Conservation (phyloP, 495 filamentous ascomycete species). For the Haplographium delicatum region DNA sequence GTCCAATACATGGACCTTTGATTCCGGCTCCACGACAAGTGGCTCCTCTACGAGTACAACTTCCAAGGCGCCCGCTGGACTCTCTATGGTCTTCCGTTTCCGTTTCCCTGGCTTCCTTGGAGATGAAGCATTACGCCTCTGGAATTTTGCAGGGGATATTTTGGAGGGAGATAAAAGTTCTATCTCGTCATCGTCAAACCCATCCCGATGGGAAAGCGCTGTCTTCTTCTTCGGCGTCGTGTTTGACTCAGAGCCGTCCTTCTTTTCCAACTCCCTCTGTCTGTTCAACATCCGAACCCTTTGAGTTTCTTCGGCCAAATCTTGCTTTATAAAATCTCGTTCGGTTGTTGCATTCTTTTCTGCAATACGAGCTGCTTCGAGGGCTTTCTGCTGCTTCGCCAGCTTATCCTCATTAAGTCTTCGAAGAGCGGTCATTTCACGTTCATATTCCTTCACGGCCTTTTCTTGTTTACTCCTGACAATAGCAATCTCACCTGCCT, state of each 20-base stretch:
- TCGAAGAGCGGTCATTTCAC: slow-evolving; percentile 39
- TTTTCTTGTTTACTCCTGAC: slow-evolving; percentile 48
- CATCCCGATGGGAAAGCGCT: slow-evolving; percentile 40
- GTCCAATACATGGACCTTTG: slow-evolving; percentile 7
- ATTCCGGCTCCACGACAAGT: not conserved
- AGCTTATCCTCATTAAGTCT: slow-evolving; percentile 41
- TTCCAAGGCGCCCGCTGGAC: slow-evolving; percentile 44
- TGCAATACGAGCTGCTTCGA: slow-evolving; percentile 39
- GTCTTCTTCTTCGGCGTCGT: slow-evolving; percentile 46
- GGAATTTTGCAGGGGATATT: slow-evolving; percentile 22
- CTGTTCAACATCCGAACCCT: slow-evolving; percentile 28
- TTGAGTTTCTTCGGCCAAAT: slow-evolving; percentile 41
- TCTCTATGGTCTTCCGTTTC: slow-evolving; percentile 45
- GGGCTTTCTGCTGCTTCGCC: slow-evolving; percentile 38
- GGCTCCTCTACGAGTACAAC: slow-evolving; percentile 32
- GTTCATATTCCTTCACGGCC: slow-evolving; percentile 35
- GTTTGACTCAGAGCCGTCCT: slow-evolving; percentile 13
- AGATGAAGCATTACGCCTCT: slow-evolving; percentile 10
- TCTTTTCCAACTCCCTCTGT: slow-evolving; percentile 32
- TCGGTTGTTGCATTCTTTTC: slow-evolving; percentile 42
- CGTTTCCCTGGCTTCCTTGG: slow-evolving; percentile 36
- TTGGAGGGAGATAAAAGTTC: slow-evolving; percentile 32
- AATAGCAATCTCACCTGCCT: slow-evolving; percentile 44
- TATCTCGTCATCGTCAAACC: slow-evolving; percentile 50
- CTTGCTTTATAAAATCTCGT: slow-evolving; percentile 46